Evolutionary conservation across 176 grass and related monocot genomes (phyloP).

Genomic region (Hsuehochloa calcarea): DNA sequence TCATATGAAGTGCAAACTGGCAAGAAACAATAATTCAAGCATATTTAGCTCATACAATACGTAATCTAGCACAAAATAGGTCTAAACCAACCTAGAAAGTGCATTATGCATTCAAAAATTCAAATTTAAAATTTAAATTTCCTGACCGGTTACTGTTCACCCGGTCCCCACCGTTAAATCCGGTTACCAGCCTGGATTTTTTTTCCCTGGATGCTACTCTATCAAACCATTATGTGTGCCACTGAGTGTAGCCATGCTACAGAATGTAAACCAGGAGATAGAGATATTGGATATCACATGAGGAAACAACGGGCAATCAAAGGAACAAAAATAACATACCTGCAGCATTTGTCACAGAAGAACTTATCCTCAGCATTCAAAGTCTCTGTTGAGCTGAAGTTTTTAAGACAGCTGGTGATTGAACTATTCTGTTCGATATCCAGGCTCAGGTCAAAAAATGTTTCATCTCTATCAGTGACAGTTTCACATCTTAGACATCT

Average conservation of each 20-base stretch:
- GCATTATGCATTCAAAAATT: too few species aligned
- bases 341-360: slow-evolving; percentile 99
- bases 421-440: slow-evolving; percentile 99
- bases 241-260: background rate
- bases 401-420: slow-evolving; percentile 96
- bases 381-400: slow-evolving; percentile 99
- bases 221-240: background rate
- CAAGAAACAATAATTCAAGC: too few species aligned
- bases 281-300: background rate
- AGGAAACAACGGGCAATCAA: background rate
- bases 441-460: slow-evolving; percentile 96
- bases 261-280: background rate
- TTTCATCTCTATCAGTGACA: slow-evolving; percentile 96
- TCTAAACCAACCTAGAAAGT: too few species aligned
- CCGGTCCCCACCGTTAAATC: too few species aligned
- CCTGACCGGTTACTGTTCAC: too few species aligned
- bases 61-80: too few species aligned
- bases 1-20: too few species aligned
- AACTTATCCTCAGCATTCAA: slow-evolving; percentile 97
- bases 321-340: slow-evolving; percentile 38
- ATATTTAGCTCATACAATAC: too few species aligned
- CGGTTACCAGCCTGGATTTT: too few species aligned
- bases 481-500: slow-evolving; percentile 97
- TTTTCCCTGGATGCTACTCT: slow-evolving; percentile 5
- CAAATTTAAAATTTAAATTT: too few species aligned